Evolutionary conservation across 2,329 filamentous ascomycete genomes (phyloP), one percentile per base, ranked within the genome.

Genomic region (Alternaria postmessia): DNA sequence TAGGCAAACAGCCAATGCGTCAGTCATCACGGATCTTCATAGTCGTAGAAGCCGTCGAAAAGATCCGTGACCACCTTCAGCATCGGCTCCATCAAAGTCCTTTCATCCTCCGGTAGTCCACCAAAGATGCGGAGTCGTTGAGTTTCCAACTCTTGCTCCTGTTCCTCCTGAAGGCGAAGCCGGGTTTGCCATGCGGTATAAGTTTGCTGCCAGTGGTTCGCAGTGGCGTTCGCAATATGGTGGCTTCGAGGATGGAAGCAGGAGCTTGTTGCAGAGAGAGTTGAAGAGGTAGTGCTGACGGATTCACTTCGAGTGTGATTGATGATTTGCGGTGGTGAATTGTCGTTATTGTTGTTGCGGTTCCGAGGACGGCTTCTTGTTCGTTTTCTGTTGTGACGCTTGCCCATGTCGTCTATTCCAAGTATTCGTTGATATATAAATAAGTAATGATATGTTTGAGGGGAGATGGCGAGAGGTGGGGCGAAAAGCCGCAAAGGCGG

Each of bases 41-140:
- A 83, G 67, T 83, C 81, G 60, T 79, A 76, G 54, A 73, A 68
- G 32, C 79, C 80, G 57, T 81, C 74, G 64, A 83, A 83, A 14
- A 83, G 74, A 62, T 79, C 76, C 54, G 80, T 79, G 20, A 83
- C 81, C 11, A 83, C 81, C 68, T 80, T 80, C 60, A 83, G 67
- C 81, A 83, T 83, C 3, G 79, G 77, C 51, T 78, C 80, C 51
- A 81, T 73, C 14, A 83, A 74, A 61, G 73, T 74, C 66, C 72
- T 71, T 64, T 81, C 80, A 59, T 81, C 80, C 54, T 77, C 78
- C 46, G 71, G 76, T 54, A 78, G 72, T 28, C 80, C 81, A 20
- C 81, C 81, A 65, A 82, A 83, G 62, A 81, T 74, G 32, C 80
- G 75, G 43, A 79, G 70, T n/a, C 75, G 72, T 53, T 79, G 74